These are phyloP conservation scores for barley (Hordeum vulgare) DNA, from an alignment of 176 grass and related monocot species.

Conservation along the genomic window MorexV3_pseudomolecules_assembly NC_058518.1:65152229-65152728, in stretches of 20 bases:
- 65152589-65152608: conserved; percentile 70
- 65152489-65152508: conserved; percentile 78
- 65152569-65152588: conserved; percentile 90
- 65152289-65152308: no score
- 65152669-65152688: conserved; percentile 38
- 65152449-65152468: not conserved
- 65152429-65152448: not conserved
- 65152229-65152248: no score
- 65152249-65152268: no score
- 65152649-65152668: conserved; percentile 1
- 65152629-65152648: not conserved
- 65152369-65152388: not conserved
- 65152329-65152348: not conserved
- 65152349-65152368: not conserved
- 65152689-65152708: conserved; percentile 75
- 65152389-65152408: not conserved
- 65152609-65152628: conserved; percentile 77
- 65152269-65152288: no score
- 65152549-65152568: conserved; percentile 36
- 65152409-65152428: not conserved
- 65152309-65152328: not conserved
- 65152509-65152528: conserved; percentile 55
- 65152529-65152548: conserved; percentile 30
- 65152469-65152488: conserved; percentile 49
- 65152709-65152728: conserved; percentile 28